A percentile compares a stretch with the other conserved stretches of the same genome.
These are phyloP conservation scores for Picea sitchensis DNA, from an alignment of 75 land plant species.

Conservation along the genomic window DNA sequence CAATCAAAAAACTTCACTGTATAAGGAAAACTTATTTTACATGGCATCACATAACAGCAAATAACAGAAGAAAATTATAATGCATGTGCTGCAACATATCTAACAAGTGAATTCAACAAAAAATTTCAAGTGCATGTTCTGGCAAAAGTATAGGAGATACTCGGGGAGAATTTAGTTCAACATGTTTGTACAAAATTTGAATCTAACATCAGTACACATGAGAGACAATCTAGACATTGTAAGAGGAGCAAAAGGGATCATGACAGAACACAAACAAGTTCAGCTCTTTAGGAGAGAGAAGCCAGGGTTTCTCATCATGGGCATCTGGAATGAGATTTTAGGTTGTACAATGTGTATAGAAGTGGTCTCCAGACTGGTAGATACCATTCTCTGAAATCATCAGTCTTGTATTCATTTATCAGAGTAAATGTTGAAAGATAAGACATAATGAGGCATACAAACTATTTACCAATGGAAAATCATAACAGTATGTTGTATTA, in stretches of 20 bases:
- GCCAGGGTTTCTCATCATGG: neutral
- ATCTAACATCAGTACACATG: neutral
- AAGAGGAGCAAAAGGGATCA: neutral
- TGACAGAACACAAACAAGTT: neutral
- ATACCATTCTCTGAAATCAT: neutral
- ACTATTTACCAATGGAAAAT: conserved; percentile 85
- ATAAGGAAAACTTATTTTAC: conserved; percentile 1
- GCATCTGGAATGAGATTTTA: neutral
- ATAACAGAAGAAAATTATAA: neutral
- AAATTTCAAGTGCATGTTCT: neutral
- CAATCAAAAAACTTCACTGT: conserved; percentile 4
- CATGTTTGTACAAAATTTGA: neutral
- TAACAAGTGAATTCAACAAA: neutral
- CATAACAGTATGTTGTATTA: conserved; percentile 96
- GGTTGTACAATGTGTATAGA: too few relatives aligned
- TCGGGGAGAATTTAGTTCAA: too few relatives aligned
- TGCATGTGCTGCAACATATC: neutral
- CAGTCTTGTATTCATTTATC: neutral
- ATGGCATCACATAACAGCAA: neutral
- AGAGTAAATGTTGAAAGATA: neutral
- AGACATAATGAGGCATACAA: neutral
- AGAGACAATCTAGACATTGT: neutral
- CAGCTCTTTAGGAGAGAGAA: neutral
- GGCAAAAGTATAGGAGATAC: too few relatives aligned
- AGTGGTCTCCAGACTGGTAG: neutral